Conservation (phyloP, 495 filamentous ascomycete species). For the Neurospora sublineolata region DNA sequence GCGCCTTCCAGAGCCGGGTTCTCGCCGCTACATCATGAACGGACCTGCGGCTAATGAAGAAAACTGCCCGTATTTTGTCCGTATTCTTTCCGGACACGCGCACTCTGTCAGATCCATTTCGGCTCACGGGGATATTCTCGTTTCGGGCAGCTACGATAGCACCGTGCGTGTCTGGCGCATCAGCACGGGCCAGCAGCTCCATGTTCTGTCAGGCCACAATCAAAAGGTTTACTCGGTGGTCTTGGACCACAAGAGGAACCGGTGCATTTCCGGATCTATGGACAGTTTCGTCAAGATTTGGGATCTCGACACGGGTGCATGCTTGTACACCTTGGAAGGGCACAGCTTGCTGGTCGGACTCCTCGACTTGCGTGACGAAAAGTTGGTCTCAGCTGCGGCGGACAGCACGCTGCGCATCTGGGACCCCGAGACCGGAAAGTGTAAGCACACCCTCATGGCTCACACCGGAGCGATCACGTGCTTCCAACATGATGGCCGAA, state of each 20-base stretch:
- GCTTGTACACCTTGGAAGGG: conserved; percentile 84
- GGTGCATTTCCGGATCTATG: conserved; percentile 98
- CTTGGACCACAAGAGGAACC: conserved; percentile 78
- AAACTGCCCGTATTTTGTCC: conserved; percentile 89
- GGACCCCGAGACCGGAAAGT: conserved; percentile 90
- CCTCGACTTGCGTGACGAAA: conserved; percentile 75
- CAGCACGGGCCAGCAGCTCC: conserved; percentile 81
- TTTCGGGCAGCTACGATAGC: conserved; percentile 96
- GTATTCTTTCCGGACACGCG: conserved; percentile 71
- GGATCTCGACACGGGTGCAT: conserved; percentile 81
- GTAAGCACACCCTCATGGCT: conserved; percentile 76
- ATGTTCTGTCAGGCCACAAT: conserved; percentile 76
- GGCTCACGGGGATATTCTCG: conserved; percentile 88
- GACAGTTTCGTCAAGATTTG: conserved; percentile 96
- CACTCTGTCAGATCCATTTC: conserved; percentile 98
- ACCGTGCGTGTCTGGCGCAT: conserved; percentile 97
- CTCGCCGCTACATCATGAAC: conserved; percentile 62
- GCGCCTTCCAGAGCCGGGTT: conserved; percentile 78
- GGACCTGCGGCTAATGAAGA: conserved; percentile 65
- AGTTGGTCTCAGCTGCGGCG: conserved; percentile 86
- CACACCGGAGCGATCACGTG: conserved; percentile 97
- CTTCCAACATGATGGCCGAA: conserved; percentile 95
- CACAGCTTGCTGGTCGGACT: conserved; percentile 90
- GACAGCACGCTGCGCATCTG: conserved; percentile 94
- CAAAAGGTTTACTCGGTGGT: conserved; percentile 98